phyloP scores from a whole-genome alignment of 129 eudicot genomes.

The Heracleum sosnowskyi region DNA sequence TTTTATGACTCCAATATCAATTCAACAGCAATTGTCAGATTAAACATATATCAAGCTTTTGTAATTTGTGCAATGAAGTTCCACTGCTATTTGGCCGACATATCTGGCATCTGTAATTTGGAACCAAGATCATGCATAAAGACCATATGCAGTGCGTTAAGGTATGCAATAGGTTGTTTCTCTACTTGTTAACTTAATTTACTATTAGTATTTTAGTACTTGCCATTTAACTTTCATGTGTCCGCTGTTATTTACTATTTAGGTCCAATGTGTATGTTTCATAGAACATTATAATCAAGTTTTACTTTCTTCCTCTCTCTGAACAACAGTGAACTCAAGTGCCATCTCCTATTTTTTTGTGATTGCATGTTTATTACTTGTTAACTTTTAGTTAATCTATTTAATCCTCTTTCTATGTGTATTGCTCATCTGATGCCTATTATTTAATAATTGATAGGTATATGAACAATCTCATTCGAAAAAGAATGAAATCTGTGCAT shows the following conservation, averaged over 20 bases:
- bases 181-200: not conserved
- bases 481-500: conserved; percentile 33
- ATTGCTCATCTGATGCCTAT: not conserved
- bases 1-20: conserved; percentile 80
- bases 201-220: not conserved
- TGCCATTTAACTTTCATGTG: not conserved
- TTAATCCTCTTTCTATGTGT: not conserved
- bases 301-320: not conserved
- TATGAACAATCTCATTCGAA: conserved; percentile 59
- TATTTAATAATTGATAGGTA: conserved; percentile 32
- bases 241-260: not conserved
- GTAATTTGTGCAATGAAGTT: conserved; percentile 91
- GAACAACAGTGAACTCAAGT: not conserved
- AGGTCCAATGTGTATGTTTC: not conserved
- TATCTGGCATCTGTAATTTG: conserved; percentile 35
- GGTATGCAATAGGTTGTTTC: conserved; percentile 32
- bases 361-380: not conserved
- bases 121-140: conserved; percentile 30
- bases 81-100: conserved; percentile 45
- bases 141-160: conserved; percentile 42
- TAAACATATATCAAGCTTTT: conserved; percentile 77
- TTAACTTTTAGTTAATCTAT: not conserved
- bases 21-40: conserved; percentile 57
- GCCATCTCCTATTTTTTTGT: not conserved
- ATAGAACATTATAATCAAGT: not conserved